Conservation (phyloP, 2,329 filamentous ascomycete species). For the Colletotrichum sp. region DNA sequence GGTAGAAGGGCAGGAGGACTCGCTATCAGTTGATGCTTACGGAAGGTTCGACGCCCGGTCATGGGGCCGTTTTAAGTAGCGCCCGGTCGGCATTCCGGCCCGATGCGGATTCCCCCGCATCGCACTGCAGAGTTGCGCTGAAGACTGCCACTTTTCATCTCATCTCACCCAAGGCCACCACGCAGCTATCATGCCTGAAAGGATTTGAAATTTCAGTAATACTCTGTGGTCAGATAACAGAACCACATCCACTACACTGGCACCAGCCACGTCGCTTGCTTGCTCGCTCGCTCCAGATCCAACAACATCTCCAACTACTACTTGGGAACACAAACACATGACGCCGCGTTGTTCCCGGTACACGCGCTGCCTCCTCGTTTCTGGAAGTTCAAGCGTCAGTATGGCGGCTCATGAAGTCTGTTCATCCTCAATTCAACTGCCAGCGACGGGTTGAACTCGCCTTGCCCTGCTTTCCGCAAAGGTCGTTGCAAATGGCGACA, state of each 20-base stretch:
- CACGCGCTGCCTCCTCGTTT: neutral
- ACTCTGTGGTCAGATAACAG: neutral
- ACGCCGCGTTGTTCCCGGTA: neutral
- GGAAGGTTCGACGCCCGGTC: neutral
- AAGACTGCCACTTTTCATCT: neutral
- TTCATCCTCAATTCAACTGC: too few species aligned
- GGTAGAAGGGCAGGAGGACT: neutral
- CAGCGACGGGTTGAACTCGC: neutral
- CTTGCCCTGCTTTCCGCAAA: neutral
- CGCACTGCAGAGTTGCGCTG: neutral
- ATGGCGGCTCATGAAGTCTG: neutral
- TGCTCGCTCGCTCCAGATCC: neutral
- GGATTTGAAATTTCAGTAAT: neutral
- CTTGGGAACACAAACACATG: neutral
- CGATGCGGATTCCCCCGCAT: neutral
- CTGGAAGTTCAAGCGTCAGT: neutral
- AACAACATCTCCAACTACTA: neutral
- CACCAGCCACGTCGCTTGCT: neutral
- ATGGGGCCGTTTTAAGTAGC: neutral
- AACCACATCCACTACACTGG: neutral
- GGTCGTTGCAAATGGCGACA: neutral
- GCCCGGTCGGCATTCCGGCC: slow-evolving; percentile 7
- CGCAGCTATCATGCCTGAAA: neutral
- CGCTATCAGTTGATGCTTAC: neutral
- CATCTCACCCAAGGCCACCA: neutral